These are phyloP conservation scores for Tilletiaria anomala DNA, from an alignment of 1,284 basidiomycete genomes.

Conservation along the genomic window DNA sequence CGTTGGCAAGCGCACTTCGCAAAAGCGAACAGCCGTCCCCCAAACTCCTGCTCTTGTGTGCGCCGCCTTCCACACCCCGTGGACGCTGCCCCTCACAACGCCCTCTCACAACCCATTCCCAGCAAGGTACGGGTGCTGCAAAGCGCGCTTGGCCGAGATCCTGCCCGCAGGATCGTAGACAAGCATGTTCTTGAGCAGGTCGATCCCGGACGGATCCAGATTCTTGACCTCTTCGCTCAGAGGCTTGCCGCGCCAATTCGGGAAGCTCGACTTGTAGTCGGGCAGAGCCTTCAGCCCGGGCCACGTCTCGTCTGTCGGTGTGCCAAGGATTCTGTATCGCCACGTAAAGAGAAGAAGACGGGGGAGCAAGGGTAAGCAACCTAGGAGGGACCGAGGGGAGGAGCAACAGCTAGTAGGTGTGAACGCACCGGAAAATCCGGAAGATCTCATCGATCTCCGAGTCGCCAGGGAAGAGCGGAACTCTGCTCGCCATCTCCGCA, in stretches of 20 bases:
- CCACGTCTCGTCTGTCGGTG: constrained; percentile 84
- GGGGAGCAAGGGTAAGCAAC: neutral
- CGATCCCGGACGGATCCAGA: constrained; percentile 25
- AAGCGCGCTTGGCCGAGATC: constrained; percentile 48
- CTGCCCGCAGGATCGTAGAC: constrained; percentile 86
- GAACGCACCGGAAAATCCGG: constrained; percentile 61
- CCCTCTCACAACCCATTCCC: neutral
- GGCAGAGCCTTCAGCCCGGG: constrained; percentile 76
- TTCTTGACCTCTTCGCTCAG: constrained; percentile 46
- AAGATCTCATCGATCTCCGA: constrained; percentile 99
- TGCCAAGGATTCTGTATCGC: constrained; percentile 47
- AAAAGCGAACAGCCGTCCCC: no score
- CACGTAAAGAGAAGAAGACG: constrained; percentile 1
- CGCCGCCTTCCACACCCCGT: no score
- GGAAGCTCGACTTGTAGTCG: constrained; percentile 94
- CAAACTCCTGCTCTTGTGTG: no score
- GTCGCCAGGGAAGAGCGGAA: constrained; percentile 90
- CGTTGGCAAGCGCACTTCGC: no score
- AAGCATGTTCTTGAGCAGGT: constrained; percentile 53
- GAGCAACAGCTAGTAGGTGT: neutral
- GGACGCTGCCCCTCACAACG: no score
- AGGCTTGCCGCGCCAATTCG: constrained; percentile 62
- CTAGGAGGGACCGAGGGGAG: no score
- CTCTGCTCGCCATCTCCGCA: constrained; percentile 81
- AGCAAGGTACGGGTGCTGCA: constrained; percentile 19